Evolutionary conservation across 2,329 filamentous ascomycete species (phyloP).

Genomic region (Calonectria leucothoes): DNA sequence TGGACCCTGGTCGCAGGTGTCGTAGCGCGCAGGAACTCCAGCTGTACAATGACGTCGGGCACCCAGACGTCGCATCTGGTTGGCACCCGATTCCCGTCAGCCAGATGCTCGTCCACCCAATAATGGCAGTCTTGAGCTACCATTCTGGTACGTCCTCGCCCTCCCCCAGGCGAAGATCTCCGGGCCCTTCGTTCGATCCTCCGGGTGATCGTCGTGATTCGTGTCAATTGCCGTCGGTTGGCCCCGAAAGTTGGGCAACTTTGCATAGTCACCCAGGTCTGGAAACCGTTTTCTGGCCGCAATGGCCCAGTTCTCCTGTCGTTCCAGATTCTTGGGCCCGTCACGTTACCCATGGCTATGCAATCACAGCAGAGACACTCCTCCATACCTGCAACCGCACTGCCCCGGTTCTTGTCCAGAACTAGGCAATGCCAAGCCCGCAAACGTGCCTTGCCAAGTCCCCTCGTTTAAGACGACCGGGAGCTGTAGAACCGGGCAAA

Average conservation of each 20-base stretch:
- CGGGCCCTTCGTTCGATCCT: constrained; percentile 23
- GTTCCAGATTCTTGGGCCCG: not conserved
- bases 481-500: not conserved
- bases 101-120: constrained; percentile 23
- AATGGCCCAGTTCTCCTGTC: constrained; percentile 26
- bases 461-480: not conserved
- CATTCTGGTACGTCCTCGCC: constrained; percentile 13
- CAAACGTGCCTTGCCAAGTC: not conserved
- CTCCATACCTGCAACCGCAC: not conserved
- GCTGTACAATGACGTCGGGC: constrained; percentile 39
- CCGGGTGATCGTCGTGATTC: constrained; percentile 37
- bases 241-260: constrained; percentile 36
- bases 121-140: constrained; percentile 1
- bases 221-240: constrained; percentile 33
- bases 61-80: constrained; percentile 22
- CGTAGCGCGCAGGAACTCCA: constrained; percentile 33
- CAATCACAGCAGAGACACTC: not conserved
- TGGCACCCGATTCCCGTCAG: constrained; percentile 24
- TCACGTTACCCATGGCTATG: not conserved
- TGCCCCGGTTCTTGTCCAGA: not conserved
- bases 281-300: not conserved
- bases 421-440: not conserved
- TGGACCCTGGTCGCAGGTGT: constrained; percentile 26
- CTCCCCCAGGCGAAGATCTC: constrained; percentile 19
- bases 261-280: constrained; percentile 26